These are phyloP conservation scores for Moringa oleifera DNA, from an alignment of 345 rosid species.

Conservation along the genomic window DNA sequence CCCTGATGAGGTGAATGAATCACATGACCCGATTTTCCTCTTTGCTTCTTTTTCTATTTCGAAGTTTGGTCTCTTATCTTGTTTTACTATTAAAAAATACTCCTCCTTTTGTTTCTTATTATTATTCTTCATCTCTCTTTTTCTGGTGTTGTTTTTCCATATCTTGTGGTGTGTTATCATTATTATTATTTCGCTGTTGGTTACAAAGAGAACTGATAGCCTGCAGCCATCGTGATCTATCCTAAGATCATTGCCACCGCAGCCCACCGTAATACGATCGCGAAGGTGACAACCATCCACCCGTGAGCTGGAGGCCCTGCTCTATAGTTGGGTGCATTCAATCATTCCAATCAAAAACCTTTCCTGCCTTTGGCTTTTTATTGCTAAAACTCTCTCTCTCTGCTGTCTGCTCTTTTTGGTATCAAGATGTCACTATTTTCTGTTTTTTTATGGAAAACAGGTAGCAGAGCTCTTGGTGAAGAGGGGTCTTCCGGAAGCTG, in stretches of 20 bases:
- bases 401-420: background rate
- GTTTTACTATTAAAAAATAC: background rate
- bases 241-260: too few relatives aligned
- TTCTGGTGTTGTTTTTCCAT: background rate
- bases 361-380: background rate
- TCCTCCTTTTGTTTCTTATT: background rate
- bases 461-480: slow-evolving; percentile 57
- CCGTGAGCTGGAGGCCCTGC: too few relatives aligned
- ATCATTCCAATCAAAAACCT: background rate
- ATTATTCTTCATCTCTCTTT: background rate
- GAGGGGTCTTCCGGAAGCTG: slow-evolving; percentile 31
- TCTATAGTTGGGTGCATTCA: too few relatives aligned
- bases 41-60: background rate
- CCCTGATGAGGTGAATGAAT: slow-evolving; percentile 50
- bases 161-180: too few relatives aligned
- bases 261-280: too few relatives aligned
- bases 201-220: too few relatives aligned
- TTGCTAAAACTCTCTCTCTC: background rate
- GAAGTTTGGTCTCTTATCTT: background rate
- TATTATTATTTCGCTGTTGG: too few relatives aligned
- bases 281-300: too few relatives aligned
- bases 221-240: too few relatives aligned
- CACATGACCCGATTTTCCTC: background rate
- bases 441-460: slow-evolving; percentile 24
- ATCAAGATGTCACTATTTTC: background rate